Conservation (phyloP, 164 flowering plant species). For the Chloranthus sessilifolius region DNA sequence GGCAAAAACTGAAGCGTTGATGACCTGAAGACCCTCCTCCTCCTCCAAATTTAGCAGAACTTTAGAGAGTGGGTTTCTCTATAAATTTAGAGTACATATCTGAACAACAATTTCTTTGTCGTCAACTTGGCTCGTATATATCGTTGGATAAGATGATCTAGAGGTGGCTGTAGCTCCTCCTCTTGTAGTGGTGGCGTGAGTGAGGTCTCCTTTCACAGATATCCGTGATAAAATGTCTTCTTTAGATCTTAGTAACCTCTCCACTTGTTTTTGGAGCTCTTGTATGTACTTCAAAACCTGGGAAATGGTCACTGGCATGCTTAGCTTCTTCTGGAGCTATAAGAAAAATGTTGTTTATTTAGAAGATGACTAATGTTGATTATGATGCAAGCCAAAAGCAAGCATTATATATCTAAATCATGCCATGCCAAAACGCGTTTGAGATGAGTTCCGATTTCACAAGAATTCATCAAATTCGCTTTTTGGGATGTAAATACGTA, state of each 20-base stretch:
- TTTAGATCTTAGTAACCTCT: constrained; percentile 28
- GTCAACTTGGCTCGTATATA: constrained; percentile 25
- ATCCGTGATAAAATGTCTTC: constrained; percentile 31
- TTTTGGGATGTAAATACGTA: too few relatives aligned
- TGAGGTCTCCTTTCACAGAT: constrained; percentile 11
- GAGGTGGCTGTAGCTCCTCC: background rate
- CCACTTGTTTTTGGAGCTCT: constrained; percentile 50
- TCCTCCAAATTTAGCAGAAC: constrained; percentile 35
- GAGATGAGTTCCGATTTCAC: too few relatives aligned
- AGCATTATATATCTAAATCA: too few relatives aligned
- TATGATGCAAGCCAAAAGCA: too few relatives aligned
- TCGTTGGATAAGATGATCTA: constrained; percentile 4
- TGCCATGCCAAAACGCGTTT: too few relatives aligned
- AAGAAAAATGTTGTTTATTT: too few relatives aligned
- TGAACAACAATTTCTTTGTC: constrained; percentile 42
- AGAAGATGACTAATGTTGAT: too few relatives aligned
- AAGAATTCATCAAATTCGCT: too few relatives aligned
- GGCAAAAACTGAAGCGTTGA: constrained; percentile 41
- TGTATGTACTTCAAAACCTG: constrained; percentile 54
- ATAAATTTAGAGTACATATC: constrained; percentile 21
- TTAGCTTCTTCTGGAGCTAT: constrained; percentile 58
- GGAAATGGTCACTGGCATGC: constrained; percentile 49
- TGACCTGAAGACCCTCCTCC: constrained; percentile 28
- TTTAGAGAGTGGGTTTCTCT: constrained; percentile 26
- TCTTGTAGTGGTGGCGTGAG: background rate